Base-by-base conservation (phyloP, 1,284 basidiomycete genomes). In the Trichosporon coremiiforme region DNA sequence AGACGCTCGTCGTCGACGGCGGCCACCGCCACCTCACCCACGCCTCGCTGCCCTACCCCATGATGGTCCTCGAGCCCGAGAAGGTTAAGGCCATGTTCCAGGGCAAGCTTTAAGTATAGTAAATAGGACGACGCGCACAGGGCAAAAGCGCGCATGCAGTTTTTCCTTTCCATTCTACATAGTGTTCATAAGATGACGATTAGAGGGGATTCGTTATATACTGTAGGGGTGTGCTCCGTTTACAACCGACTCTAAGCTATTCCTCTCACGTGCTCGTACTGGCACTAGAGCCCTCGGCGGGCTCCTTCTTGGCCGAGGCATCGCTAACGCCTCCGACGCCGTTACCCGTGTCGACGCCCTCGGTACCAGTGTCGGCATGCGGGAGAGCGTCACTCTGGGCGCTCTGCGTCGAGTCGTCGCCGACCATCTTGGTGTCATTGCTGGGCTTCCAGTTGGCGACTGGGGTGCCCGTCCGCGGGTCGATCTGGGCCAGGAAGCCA, bases 401-500 rank as follows among this genome's bases (percentile, higher is more conserved):
- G 33, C 9, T 35, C 33, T 35, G 33, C 7, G 33, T 10, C 15
- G 41, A 15, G 12, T 45, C 20, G 20, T 53, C 50, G 50, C 20
- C n/a, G 50, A 17, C 22, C 50, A 25, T 22, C 9, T 7, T 12
- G 20, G 50, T 25, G 10, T 5, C 50, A 10, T 10, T 17, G 15
- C 50, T 53, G 8, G 50, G 17, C 50, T 4, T 4, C 57, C 57
- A 62, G 15, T 9, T 70, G 0, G 76, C 78, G 1, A 78, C 78
- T 0, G 78, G 70, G 29, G 60, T 53, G 4, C 79, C 77, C 3
- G 74, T 75, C 38, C 78, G 65, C 13, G 81, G 80, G 71, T 82
- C 81, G 13, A 79, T 74, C 38, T 80, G 75, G 4, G 78, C 82
- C 66, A 84, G 71, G 74, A 83, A 80, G 1, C 76, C 81, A 73